phyloP scores from a whole-genome alignment of 805 yeast genomes.

The Candida sanyiensis region DNA sequence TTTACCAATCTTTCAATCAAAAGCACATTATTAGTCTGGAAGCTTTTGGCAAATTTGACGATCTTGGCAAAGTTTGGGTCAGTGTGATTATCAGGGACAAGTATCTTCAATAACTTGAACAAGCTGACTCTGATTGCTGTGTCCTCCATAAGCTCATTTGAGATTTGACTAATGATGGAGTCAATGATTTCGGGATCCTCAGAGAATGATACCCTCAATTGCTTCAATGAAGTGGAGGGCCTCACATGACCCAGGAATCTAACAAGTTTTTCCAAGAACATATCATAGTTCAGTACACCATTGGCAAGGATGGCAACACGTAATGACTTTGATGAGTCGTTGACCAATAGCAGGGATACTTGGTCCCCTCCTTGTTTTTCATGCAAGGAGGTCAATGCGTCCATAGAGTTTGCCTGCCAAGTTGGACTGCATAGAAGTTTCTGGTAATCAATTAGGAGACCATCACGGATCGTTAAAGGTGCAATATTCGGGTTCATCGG shows the following conservation, averaged over 20 bases:
- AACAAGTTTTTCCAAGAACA: slow-evolving; percentile 36
- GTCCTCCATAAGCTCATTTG: slow-evolving; percentile 10
- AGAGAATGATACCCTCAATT: slow-evolving; percentile 19
- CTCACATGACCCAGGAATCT: slow-evolving; percentile 24
- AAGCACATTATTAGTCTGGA: slow-evolving; percentile 12
- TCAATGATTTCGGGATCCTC: slow-evolving; percentile 12
- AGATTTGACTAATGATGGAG: slow-evolving; percentile 12
- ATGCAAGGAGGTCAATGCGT: slow-evolving; percentile 41
- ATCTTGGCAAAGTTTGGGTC: slow-evolving; percentile 14
- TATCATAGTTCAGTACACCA: slow-evolving; percentile 38
- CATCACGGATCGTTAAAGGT: slow-evolving; percentile 15
- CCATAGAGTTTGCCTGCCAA: slow-evolving; percentile 50
- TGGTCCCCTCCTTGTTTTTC: slow-evolving; percentile 31
- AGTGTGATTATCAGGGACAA: slow-evolving; percentile 11
- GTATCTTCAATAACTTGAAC: slow-evolving; percentile 20
- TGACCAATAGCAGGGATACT: slow-evolving; percentile 23
- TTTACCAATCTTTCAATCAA: slow-evolving; percentile 21
- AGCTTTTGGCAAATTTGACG: slow-evolving; percentile 3
- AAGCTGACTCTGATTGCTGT: slow-evolving; percentile 17
- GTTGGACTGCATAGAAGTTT: slow-evolving; percentile 40
- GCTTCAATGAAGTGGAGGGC: slow-evolving; percentile 18
- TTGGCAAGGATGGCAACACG: slow-evolving; percentile 36
- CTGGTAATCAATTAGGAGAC: slow-evolving; percentile 31
- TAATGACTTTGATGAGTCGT: slow-evolving; percentile 30
- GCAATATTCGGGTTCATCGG: slow-evolving; percentile 34